Evolutionary conservation across 208 protist genomes (phyloP).

Genomic region (Leishmania lainsoni): DNA sequence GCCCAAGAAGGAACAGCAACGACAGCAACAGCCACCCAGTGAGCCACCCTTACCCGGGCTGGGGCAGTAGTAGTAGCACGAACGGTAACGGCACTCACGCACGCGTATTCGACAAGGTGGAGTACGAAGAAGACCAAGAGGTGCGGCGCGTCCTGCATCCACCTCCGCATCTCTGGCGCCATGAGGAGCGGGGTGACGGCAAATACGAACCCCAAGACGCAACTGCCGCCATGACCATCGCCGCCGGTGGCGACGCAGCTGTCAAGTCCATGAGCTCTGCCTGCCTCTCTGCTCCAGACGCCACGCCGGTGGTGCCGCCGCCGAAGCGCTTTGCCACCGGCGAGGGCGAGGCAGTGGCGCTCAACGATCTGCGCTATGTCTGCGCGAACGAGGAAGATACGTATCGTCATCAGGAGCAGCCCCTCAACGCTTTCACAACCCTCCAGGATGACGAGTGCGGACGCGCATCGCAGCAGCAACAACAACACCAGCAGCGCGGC

Average conservation of each 20-base stretch:
- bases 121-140: slow-evolving; percentile 28
- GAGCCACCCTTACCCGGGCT: background rate
- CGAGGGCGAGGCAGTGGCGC: slow-evolving; percentile 8
- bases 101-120: slow-evolving; percentile 18
- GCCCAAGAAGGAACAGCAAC: background rate
- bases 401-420: background rate
- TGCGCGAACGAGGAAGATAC: background rate
- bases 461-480: slow-evolving; percentile 7
- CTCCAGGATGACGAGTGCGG: background rate
- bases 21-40: background rate
- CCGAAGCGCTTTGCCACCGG: slow-evolving; percentile 34
- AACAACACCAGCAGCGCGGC: slow-evolving; percentile 5
- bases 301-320: slow-evolving; percentile 25
- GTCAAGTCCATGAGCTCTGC: slow-evolving; percentile 1
- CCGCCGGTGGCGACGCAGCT: background rate
- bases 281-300: slow-evolving; percentile 8
- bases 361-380: slow-evolving; percentile 12
- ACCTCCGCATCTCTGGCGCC: background rate
- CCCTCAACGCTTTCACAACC: background rate
- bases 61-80: background rate
- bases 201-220: background rate
- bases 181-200: background rate
- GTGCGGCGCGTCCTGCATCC: background rate
- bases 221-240: background rate
- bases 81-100: background rate